Base-by-base conservation (phyloP, 768 basidiomycete species). In the Lentinus brumalis region DNA sequence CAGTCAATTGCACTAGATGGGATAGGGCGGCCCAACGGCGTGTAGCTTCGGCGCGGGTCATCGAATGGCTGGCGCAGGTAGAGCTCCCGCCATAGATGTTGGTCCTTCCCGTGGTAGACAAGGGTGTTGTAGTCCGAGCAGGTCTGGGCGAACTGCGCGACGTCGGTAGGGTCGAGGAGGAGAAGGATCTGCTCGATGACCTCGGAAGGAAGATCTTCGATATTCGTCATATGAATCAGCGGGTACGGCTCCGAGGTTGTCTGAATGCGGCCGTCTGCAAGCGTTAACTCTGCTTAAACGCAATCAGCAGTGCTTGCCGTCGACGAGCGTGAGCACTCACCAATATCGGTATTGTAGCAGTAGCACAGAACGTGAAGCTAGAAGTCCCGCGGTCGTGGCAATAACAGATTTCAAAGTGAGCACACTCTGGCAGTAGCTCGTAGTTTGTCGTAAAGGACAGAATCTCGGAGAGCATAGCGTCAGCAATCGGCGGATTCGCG, bases 41-140 rank as follows among this genome's bases (percentile, higher is more conserved):
- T 78, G 5, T 83, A 66, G 49, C 85, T 81, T n/a, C 56, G 53
- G 9, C 85, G 75, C 1, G 85, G 88, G 65, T 91, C 87, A 60
- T 91, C 90, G 57, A 89, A 78, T 0, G 81, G 78, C 57, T 85
- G 81, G 0, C 73, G 66, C 45, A 92, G 84, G 71, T 90, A 92
- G 5, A 91, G 76, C 9, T 72, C 74, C 8, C 86, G 80, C 90
- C 90, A 92, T 15, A 71, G 42, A 40, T 89, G 73, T 50, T 82
- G 74, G 30, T 75, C 75, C 63, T 82, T 77, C 2, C 77, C 62
- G 45, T 70, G 54, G 65, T 87, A 86, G 26, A 89, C 71, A 59
- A 85, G 63, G 3, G 64, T 67, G 56, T 76, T 72, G 52, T 82
- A 75, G 15, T 67, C 61, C 4, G 72, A 74, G 64, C 81, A 85